phyloP scores from a whole-genome alignment of 164 flowering plant genomes.

The Tetracentron sinense region DNA sequence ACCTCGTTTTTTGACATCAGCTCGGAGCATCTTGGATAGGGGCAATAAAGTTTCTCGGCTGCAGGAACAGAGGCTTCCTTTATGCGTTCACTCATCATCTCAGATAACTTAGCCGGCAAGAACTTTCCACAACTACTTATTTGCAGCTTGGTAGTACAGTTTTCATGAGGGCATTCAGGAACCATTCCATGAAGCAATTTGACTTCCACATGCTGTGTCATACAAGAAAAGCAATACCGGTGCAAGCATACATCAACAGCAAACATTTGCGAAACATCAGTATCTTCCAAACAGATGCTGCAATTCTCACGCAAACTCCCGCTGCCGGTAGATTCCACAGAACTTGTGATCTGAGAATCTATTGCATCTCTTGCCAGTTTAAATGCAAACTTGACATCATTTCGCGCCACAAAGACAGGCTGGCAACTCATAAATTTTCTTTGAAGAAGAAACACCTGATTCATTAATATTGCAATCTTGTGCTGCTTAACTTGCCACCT shows the following conservation, averaged over 20 bases:
- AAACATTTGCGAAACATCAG: slow-evolving; percentile 33
- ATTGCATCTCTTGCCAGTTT: slow-evolving; percentile 59
- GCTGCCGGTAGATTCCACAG: slow-evolving; percentile 17
- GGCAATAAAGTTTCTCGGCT: slow-evolving; percentile 73
- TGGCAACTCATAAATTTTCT: slow-evolving; percentile 30
- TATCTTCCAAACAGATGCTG: slow-evolving; percentile 54
- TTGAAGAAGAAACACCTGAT: slow-evolving; percentile 35
- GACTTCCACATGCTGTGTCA: slow-evolving; percentile 37
- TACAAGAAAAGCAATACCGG: slow-evolving; percentile 54
- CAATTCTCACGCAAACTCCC: slow-evolving; percentile 35
- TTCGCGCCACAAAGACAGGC: slow-evolving; percentile 29
- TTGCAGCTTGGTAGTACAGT: slow-evolving; percentile 50
- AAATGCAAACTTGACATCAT: slow-evolving; percentile 39
- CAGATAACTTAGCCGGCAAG: slow-evolving; percentile 49
- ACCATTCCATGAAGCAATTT: slow-evolving; percentile 60
- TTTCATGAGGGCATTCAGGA: slow-evolving; percentile 72
- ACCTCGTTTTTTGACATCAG: slow-evolving; percentile 67
- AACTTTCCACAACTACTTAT: slow-evolving; percentile 55
- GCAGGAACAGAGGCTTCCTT: slow-evolving; percentile 70
- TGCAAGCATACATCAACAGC: slow-evolving; percentile 47
- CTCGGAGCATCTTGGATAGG: slow-evolving; percentile 75
- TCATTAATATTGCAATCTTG: slow-evolving; percentile 25
- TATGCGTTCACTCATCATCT: slow-evolving; percentile 47
- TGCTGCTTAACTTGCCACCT: slow-evolving; percentile 30
- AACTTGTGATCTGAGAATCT: slow-evolving; percentile 31